Conservation (phyloP, 768 basidiomycete genomes). For the Phaffia tasmanica region DNA sequence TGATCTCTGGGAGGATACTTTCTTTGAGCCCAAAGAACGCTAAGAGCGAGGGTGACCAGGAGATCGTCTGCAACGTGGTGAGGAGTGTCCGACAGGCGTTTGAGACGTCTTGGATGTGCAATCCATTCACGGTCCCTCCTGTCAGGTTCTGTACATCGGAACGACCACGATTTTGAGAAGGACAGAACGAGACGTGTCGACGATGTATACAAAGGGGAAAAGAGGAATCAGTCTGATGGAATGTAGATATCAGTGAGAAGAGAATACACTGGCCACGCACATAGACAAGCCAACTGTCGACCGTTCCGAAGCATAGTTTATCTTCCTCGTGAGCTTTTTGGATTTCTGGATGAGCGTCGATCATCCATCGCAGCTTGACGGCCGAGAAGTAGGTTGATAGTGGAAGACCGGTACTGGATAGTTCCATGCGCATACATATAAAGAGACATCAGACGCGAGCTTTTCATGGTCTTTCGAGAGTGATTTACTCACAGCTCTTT, state of each 20-base stretch:
- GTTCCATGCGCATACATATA: background rate
- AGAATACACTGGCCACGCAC: conserved; percentile 40
- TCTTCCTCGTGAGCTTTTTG: conserved; percentile 65
- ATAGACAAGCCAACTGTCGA: conserved; percentile 93
- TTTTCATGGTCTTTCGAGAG: conserved; percentile 21
- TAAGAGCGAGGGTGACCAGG: conserved; percentile 73
- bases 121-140: conserved; percentile 51
- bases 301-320: conserved; percentile 79
- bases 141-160: conserved; percentile 55
- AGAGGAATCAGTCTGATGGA: background rate
- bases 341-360: conserved; percentile 70
- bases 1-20: conserved; percentile 72
- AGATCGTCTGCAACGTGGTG: conserved; percentile 64
- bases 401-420: conserved; percentile 70
- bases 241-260: background rate
- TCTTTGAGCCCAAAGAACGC: conserved; percentile 72
- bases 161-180: background rate
- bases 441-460: conserved; percentile 23
- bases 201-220: background rate
- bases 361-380: conserved; percentile 93
- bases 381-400: conserved; percentile 97
- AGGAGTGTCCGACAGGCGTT: conserved; percentile 95
- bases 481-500: conserved; percentile 31
- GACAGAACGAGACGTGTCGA: background rate
- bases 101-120: conserved; percentile 83